Base-by-base conservation (phyloP, 2,329 filamentous ascomycete genomes). In the Didymella arachidicola region DNA sequence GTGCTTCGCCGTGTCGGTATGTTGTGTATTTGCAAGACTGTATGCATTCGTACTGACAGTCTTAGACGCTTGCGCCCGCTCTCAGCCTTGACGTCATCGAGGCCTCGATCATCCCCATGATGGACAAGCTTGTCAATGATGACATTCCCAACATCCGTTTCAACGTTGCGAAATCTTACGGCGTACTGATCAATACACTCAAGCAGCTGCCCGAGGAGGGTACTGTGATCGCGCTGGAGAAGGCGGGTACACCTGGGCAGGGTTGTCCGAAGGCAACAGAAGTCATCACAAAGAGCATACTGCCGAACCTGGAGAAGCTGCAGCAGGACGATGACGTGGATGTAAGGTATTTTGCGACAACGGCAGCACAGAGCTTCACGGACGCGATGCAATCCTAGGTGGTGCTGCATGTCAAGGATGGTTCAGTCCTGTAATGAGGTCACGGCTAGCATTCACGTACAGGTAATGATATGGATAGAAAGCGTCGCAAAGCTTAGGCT, bases 121-220 rank as follows among this genome's bases (percentile, higher is more conserved):
- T 99, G 75, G 92, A 97, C 79, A 92, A 94, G 81, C 90, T 99
- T 53, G 92, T 96, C 51, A 86, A 87, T 44, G 95, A 99, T 75
- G 93, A 96, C 43, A 99, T 99, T 63, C 95, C 95, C 67, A 99
- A 99, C 81, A 99, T 99, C 76, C 92, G 95, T 50, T 99, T 99
- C 86, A 99, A 99, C 79, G 95, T 99, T 46, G 95, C 95, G 69
- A 99, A 99, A 83, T 98, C 95, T 45, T 99, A 98, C 75, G 87
- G 88, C 22, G 89, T 95, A 50, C 83, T 99, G 59, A 93, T 98
- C 72, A 89, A 91, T 68, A 93, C 93, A n/a, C 85, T 99, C 72
- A 93, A 94, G 79, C 90, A 92, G 69, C 84, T 99, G 55, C 94
- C 95, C 2, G 91, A 93, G 53, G 85, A 95, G 73, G 93, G 93